phyloP scores from a whole-genome alignment of 108 stramenopile genomes.

The Pinguiococcus pyrenoidosus region DNA sequence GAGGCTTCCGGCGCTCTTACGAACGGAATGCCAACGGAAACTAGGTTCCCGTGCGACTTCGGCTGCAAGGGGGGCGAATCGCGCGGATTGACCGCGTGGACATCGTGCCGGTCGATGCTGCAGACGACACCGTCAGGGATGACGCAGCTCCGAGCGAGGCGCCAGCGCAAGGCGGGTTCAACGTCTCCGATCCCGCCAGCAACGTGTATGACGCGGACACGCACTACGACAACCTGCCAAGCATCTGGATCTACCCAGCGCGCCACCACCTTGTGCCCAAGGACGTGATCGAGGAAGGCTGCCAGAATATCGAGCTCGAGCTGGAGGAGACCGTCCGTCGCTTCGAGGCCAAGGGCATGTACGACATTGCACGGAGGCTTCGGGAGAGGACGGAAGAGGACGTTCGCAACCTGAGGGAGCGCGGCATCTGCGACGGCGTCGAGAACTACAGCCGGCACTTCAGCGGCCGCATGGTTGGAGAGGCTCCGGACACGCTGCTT shows the following conservation, averaged over 20 bases:
- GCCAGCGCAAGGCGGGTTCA: too few species aligned
- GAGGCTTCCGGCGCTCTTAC: too few species aligned
- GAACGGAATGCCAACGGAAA: too few species aligned
- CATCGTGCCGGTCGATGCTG: too few species aligned
- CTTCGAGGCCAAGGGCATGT: slow-evolving; percentile 22
- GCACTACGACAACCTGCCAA: too few species aligned
- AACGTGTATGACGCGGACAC: too few species aligned
- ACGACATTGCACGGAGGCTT: slow-evolving; percentile 44
- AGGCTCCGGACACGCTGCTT: slow-evolving; percentile 50
- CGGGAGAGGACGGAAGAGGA: slow-evolving; percentile 47
- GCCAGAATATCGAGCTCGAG: slow-evolving; percentile 41
- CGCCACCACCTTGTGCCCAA: slow-evolving; percentile 43
- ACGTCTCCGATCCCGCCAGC: too few species aligned
- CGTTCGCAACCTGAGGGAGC: slow-evolving; percentile 37
- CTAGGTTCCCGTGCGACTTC: too few species aligned
- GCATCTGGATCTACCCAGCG: slow-evolving; percentile 50
- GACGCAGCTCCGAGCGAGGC: too few species aligned
- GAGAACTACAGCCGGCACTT: slow-evolving; percentile 64
- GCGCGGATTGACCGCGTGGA: too few species aligned
- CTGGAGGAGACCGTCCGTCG: slow-evolving; percentile 30
- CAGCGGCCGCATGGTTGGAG: slow-evolving; percentile 37
- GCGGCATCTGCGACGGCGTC: slow-evolving; percentile 47
- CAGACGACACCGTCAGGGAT: too few species aligned
- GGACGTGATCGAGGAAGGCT: slow-evolving; percentile 37
- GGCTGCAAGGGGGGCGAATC: too few species aligned